Evolutionary conservation across 1,284 basidiomycete genomes (phyloP).

Genomic region (Cryptococcus wingfieldii): DNA sequence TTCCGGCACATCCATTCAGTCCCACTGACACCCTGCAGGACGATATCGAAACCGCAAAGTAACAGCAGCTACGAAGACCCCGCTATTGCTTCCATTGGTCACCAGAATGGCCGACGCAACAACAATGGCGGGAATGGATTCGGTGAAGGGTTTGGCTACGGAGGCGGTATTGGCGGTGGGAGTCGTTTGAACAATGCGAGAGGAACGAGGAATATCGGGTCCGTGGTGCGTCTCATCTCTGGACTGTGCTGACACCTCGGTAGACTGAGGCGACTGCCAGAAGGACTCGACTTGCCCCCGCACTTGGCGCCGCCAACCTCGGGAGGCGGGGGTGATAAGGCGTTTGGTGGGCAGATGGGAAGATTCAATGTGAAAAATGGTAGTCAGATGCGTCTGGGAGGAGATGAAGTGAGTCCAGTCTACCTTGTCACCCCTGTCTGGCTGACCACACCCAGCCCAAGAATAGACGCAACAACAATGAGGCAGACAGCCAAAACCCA

Average conservation of each 20-base stretch:
- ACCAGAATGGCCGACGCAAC: conserved; percentile 15
- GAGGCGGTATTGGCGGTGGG: conserved; percentile 43
- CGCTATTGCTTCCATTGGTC: conserved; percentile 39
- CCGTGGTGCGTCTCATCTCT: conserved; percentile 1
- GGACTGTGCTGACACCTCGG: background rate
- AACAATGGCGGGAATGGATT: conserved; percentile 25
- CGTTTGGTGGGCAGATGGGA: conserved; percentile 31
- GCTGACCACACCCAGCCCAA: conserved; percentile 4
- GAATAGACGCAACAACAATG: conserved; percentile 6
- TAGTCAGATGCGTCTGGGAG: conserved; percentile 26
- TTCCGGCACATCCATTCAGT: background rate
- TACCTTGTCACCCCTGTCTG: background rate
- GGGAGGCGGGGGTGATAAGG: background rate
- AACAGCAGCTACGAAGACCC: conserved; percentile 31
- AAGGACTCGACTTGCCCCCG: conserved; percentile 8
- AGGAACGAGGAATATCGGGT: conserved; percentile 37
- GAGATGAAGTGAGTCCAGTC: conserved; percentile 19
- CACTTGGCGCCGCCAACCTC: conserved; percentile 7
- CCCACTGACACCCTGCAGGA: conserved; percentile 1
- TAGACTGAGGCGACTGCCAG: conserved; percentile 23
- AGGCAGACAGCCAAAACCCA: background rate
- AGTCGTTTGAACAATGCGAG: conserved; percentile 11
- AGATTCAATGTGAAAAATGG: conserved; percentile 26
- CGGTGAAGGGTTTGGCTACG: conserved; percentile 45
- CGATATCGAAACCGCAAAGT: background rate